Base-by-base conservation (phyloP, 345 rosid genomes). In the Psidium friedrichsthalianum region DNA sequence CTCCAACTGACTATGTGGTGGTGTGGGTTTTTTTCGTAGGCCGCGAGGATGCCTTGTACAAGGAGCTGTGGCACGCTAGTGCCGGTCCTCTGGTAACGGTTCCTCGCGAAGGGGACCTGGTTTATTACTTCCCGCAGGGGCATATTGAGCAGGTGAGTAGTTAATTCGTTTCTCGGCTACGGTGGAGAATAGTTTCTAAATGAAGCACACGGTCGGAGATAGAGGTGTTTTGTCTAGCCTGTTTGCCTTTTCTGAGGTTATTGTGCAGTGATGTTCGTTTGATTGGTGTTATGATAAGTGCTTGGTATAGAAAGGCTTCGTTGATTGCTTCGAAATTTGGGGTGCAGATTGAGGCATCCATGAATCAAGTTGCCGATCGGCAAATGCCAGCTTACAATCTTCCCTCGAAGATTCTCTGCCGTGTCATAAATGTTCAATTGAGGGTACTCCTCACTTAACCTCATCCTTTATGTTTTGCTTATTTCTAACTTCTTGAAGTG, bases 31-130 rank as follows among this genome's bases (percentile, higher is more conserved):
- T 69, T 36, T 18, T 74, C 40, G 76, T 51, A 90, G 92, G 88
- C 69, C 86, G 88, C 40, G 92, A 90, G 56, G 87, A 83, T n/a
- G 91, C 91, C 56, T 85, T 93, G 44, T 90, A 87, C 56, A 88
- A 82, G 82, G 94, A 92, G 92, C 91, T 93, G 6, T 93, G 95
- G 95, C 90, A 92, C 69, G 92, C 92, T 9, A 92, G 95, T 84
- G 95, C 94, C 9, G 95, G 95, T 29, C 94, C 94, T 58, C 89
- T 92, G 29, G 93, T 92, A 58, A 90, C 91, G 61, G 90, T 93
- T 57, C 95, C 94, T 53, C 89, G 90, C 24, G 85, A 85, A 49
- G 88, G 88, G 42, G 94, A 92, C 56, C 87, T 87, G 29, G 94
- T 93, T 5, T 90, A 84, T 82, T 93, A 92, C 87, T 93, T 93